These are phyloP conservation scores for Plasmopara muralis DNA, from an alignment of 352 stramenopile species.

Conservation along the genomic window DNA sequence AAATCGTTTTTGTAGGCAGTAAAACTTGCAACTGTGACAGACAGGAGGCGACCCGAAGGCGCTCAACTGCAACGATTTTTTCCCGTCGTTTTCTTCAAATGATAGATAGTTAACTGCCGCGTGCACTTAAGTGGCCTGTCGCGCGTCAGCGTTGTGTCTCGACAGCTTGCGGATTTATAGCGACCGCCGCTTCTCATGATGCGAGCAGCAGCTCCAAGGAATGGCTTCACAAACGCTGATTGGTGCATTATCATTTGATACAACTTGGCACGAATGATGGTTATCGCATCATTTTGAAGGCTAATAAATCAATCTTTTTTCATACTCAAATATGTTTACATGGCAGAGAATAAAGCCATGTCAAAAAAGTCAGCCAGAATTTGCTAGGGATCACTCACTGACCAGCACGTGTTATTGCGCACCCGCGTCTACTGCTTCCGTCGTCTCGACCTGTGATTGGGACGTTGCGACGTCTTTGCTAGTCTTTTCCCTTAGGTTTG, in stretches of 20 bases:
- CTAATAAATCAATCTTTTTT: no score
- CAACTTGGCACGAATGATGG: neutral
- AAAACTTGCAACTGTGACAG: conserved; percentile 15
- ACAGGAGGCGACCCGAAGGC: conserved; percentile 9
- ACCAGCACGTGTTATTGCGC: no score
- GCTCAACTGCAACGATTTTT: conserved; percentile 11
- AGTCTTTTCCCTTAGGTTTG: no score
- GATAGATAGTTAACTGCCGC: neutral
- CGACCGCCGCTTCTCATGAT: conserved; percentile 14
- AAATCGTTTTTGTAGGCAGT: conserved; percentile 7
- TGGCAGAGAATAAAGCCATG: no score
- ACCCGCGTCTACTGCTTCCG: no score
- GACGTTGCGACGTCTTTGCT: no score
- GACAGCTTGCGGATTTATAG: conserved; percentile 4
- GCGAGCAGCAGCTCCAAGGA: conserved; percentile 4
- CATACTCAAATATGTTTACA: no score
- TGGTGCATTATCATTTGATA: conserved; percentile 5
- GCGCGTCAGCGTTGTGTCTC: conserved; percentile 12
- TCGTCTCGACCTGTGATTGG: no score
- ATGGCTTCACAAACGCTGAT: conserved; percentile 7
- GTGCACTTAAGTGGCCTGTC: conserved; percentile 3
- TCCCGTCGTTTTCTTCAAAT: conserved; percentile 9
- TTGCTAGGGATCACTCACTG: no score
- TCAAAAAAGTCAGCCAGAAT: no score
- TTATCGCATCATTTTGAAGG: neutral